Evolutionary conservation across 441 rosid species (phyloP), one percentile per base, ranked within the genome.

Genomic region (Metrosideros polymorpha): DNA sequence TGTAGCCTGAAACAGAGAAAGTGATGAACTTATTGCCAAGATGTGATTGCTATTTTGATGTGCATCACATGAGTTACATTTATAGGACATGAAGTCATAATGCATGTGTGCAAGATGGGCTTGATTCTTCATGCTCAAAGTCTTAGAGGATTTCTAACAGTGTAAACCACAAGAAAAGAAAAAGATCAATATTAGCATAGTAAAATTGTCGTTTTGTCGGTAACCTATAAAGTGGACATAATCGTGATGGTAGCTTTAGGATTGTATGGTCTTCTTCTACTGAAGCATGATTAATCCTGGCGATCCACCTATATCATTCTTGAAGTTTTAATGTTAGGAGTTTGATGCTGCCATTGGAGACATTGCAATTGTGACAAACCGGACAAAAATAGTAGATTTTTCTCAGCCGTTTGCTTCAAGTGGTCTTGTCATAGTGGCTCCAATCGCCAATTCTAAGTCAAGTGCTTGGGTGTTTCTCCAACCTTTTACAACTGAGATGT

Each of bases 331-430:
- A 83, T 90, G 63, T 71, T 92, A 97, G 99, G 94, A 90, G 75
- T 94, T 94, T 86, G 99, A 97, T 93, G 99, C 93, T 63, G 97
- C 91, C 61, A 92, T 94, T 87, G 99, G 99, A 79, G 99, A 97
- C 90, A 92, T 96, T 89, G 89, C 98, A 8, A 95, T 97, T 50
- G 93, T 93, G 84, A 94, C 95, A 76, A 93, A 92, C 87, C 91
- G 99, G 82, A 94, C 96, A 24, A 93, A 82, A 86, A 79, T 86
- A 30, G 99, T 91, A 75, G 99, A 97, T 90, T 96, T 97, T 87
- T 92, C 96, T 88, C 99, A 96, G 94, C 99, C 99, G 32, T 97
- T 92, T 85, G 89, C 91, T 77, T 86, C 97, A 50, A 91, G 95
- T 9, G 99, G 99, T 87, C 98, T 97, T 39, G 99, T 96, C 86